phyloP scores from a whole-genome alignment of 1,284 basidiomycete genomes.

The Inonotus obliquus region DNA sequence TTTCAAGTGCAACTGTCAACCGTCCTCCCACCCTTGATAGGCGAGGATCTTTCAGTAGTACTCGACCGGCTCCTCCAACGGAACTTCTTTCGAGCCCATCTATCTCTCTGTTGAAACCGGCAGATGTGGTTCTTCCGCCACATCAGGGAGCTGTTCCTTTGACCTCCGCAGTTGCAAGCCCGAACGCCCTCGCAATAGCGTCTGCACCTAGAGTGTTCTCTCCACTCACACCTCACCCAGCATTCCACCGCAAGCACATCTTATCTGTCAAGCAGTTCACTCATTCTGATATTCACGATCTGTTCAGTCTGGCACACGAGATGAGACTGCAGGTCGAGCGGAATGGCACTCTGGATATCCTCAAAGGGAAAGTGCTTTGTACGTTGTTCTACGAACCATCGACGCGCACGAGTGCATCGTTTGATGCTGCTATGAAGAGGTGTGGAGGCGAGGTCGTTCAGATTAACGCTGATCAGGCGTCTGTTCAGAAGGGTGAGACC shows the following conservation, averaged over 20 bases:
- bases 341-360: conserved; percentile 83
- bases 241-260: conserved; percentile 87
- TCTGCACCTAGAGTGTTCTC: conserved; percentile 17
- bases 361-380: conserved; percentile 89
- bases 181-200: conserved; percentile 23
- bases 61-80: conserved; percentile 22
- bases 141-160: conserved; percentile 29
- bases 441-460: conserved; percentile 94
- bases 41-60: conserved; percentile 28
- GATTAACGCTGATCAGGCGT: conserved; percentile 79
- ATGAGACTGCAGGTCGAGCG: conserved; percentile 96
- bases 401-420: conserved; percentile 94
- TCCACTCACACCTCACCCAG: conserved; percentile 49
- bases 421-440: conserved; percentile 98
- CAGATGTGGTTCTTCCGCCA: conserved; percentile 18
- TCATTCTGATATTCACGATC: conserved; percentile 86
- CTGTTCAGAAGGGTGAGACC: conserved; percentile 92
- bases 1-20: conserved; percentile 63
- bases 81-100: conserved; percentile 21
- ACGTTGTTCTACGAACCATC: conserved; percentile 99
- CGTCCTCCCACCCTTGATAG: conserved; percentile 39
- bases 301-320: conserved; percentile 95
- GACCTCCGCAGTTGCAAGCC: conserved; percentile 26
- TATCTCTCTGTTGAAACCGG: not conserved
- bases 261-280: conserved; percentile 93